Base-by-base conservation (phyloP, 176 grass and related monocot species). In the Carex cristatella region DNA sequence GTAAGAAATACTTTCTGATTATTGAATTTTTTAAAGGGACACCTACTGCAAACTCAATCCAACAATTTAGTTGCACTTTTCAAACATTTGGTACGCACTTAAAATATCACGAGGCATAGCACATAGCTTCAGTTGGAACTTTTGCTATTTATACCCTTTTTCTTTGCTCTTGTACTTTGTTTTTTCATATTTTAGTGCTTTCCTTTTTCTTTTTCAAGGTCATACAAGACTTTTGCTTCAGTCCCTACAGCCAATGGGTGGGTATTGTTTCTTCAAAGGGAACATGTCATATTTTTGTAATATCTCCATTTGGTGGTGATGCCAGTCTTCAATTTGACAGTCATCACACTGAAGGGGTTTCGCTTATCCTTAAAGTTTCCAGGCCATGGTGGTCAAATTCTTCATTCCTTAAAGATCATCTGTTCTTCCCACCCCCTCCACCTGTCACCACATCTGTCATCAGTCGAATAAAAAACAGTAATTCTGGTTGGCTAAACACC, bases 141-240 rank as follows among this genome's bases (percentile, higher is more conserved):
- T 81, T 15, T 61, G 28, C 56, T 84, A 60, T 32, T 76, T 46
- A 57, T 57, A 30, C 72, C 37, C 65, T 69, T 23, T 84, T 27
- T 69, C 12, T 16, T 60, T 51, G 0, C 10, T 62, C 66, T 27
- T 9, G 60, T 42, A 72, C 78, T 51, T 82, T 19, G 28, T 56
- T 46, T 37, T 82, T 23, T 82, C 37, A 81, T 79, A 61, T 48
- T 89, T 82, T 19, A 87, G 53, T 75, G 16, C 82, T 28, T 86
- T 79, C 61, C 51, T 89, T 19, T 66, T 32, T 75, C 57, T 88
- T 82, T 91, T 42, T 94, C 44, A 90, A 99, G 97, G 91, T 96
- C 81, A 99, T 99, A 85, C 97, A 99, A 68, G 97, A 99, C 63
- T 93, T 99, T 63, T 96, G 91, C 56, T 99, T 99, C 89, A 94